phyloP scores from a whole-genome alignment of 306 rosid genomes.

The Pyrus pyrifolia region DNA sequence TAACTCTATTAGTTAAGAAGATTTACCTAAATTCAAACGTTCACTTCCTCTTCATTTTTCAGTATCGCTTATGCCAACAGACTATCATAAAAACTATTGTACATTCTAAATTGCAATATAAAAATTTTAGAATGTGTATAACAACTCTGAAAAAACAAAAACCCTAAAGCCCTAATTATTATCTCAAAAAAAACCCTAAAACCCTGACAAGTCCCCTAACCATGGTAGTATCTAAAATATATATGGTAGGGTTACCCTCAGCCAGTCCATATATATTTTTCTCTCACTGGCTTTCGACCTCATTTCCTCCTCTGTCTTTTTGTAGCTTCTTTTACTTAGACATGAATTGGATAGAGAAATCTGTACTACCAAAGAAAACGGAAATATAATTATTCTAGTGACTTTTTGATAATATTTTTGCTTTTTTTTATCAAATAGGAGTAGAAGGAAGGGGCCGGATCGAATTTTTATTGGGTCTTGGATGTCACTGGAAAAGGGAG shows the following conservation, averaged over 20 bases:
- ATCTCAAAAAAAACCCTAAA: not conserved
- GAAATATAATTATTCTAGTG: conserved; percentile 9
- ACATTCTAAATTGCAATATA: no score
- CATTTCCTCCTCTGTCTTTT: conserved; percentile 9
- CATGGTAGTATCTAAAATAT: not conserved
- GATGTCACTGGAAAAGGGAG: conserved; percentile 7
- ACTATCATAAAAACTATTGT: no score
- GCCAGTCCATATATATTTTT: not conserved
- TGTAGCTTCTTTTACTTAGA: not conserved
- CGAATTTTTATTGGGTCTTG: conserved; percentile 16
- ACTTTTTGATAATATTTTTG: conserved; percentile 5
- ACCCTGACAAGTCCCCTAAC: not conserved
- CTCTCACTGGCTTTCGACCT: not conserved
- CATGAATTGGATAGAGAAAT: conserved; percentile 4
- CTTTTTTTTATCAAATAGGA: not conserved
- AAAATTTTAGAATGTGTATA: no score
- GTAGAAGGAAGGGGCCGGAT: conserved; percentile 3
- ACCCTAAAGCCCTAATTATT: not conserved
- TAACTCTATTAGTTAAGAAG: no score
- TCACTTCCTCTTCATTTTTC: no score
- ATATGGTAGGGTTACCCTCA: conserved; percentile 21
- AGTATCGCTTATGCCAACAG: no score
- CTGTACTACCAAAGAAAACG: not conserved
- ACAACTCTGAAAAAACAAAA: not conserved
- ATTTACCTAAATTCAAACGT: no score